A percentile compares a stretch with the other conserved stretches of the same genome.
phyloP scores from a whole-genome alignment of 106 monocot species.

The Phalaenopsis aphrodite region DNA sequence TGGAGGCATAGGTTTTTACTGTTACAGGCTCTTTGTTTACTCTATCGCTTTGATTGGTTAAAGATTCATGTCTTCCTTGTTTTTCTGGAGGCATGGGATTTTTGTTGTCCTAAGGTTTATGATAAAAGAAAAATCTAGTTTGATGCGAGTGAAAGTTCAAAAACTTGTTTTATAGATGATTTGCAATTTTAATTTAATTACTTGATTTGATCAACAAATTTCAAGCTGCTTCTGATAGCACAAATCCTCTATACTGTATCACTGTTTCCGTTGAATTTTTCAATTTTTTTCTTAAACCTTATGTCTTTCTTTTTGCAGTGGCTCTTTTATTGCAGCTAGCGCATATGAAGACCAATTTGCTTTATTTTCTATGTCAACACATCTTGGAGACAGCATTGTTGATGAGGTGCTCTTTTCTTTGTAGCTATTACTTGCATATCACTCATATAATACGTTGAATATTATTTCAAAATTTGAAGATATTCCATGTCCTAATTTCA shows the following conservation, averaged over 20 bases:
- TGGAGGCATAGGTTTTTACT: neutral
- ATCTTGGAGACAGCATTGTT: constrained; percentile 32
- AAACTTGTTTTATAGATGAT: neutral
- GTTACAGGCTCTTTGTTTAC: neutral
- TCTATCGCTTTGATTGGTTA: neutral
- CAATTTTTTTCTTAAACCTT: neutral
- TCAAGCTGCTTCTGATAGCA: neutral
- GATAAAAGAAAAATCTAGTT: neutral
- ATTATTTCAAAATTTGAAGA: constrained; percentile 77
- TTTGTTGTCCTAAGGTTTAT: neutral
- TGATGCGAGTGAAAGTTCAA: neutral
- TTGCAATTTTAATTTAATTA: neutral
- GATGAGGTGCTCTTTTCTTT: constrained; percentile 39
- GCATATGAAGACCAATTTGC: constrained; percentile 73
- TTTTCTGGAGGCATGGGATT: neutral
- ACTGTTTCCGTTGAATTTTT: neutral
- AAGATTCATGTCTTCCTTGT: neutral
- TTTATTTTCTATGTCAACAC: constrained; percentile 50
- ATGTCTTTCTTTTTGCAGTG: constrained; percentile 37
- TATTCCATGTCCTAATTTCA: constrained; percentile 83
- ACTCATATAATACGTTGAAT: constrained; percentile 36
- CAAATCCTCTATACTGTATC: neutral
- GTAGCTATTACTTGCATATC: constrained; percentile 5
- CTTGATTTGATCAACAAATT: neutral
- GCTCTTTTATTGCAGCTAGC: constrained; percentile 78